Percentiles rank a stretch among this genome's conserved stretches.
These are phyloP conservation scores for Kentomonas sorsogonicus DNA, from an alignment of 208 protist species.

Conservation along the genomic window DNA sequence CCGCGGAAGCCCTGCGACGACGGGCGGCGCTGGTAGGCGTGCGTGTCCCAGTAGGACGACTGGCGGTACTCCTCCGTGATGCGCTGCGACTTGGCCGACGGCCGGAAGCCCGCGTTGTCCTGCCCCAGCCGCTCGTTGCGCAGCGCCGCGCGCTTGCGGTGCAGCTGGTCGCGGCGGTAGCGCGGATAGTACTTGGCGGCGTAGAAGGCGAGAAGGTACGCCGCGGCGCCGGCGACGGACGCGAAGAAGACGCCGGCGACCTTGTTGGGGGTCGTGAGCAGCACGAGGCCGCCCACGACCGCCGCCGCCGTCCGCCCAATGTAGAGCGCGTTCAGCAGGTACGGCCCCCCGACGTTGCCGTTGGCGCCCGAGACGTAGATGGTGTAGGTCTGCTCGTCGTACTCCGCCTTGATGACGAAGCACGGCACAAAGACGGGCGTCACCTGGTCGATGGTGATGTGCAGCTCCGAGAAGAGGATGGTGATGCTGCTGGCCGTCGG, in stretches of 20 bases:
- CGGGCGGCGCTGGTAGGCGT: constrained; percentile 43
- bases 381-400: constrained; percentile 70
- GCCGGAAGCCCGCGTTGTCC: constrained; percentile 50
- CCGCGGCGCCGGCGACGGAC: constrained; percentile 23
- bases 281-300: constrained; percentile 13
- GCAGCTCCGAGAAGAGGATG: constrained; percentile 48
- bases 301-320: constrained; percentile 38
- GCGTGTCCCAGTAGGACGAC: constrained; percentile 82
- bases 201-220: constrained; percentile 78
- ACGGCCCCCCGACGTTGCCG: constrained; percentile 66
- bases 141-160: constrained; percentile 32
- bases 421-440: constrained; percentile 77
- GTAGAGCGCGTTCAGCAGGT: constrained; percentile 73
- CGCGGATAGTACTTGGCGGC: constrained; percentile 44
- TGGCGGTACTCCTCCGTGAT: constrained; percentile 63
- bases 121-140: constrained; percentile 23
- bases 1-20: neutral
- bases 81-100: constrained; percentile 38
- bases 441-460: constrained; percentile 53
- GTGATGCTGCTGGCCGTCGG: constrained; percentile 42
- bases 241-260: constrained; percentile 49
- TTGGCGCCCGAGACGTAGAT: constrained; percentile 68
- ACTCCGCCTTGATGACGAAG: constrained; percentile 74
- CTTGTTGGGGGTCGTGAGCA: constrained; percentile 69
- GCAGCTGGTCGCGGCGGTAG: constrained; percentile 46